Evolutionary conservation across 257 asterid species (phyloP), one percentile per base, ranked within the genome.

Genomic region (Craterostigma plantagineum): DNA sequence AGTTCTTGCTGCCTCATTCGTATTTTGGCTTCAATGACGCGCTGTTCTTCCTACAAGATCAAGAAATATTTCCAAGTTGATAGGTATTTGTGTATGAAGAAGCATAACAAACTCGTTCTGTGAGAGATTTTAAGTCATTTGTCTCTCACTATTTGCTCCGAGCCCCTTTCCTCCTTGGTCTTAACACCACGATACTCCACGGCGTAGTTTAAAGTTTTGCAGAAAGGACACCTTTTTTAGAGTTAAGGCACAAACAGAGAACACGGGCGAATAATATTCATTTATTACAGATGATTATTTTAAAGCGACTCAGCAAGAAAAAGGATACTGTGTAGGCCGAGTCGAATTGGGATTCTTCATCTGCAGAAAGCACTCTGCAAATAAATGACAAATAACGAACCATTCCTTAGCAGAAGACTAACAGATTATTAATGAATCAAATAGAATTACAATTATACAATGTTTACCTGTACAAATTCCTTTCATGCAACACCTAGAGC

Each of bases 261-360:
- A 23, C 30, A 23, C 30, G 6, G 30, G 30, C 6, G 4, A 6
- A 23, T 23, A 2, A 23, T 2, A 23, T 37, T 37, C n/a, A 8
- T 37, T 35, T 37, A 10, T 37, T 37, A 37, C 14, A 8, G 14
- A 8, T 13, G 51, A 52, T 37, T 1, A 48, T 11, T 45, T 6
- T 10, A 13, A 15, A 43, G n/a, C 35, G 30, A 38, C 42, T 17
- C 14, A 16, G 6, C 18, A 41, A 12, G 52, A 42, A 61, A 36
- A 43, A 75, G 99, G 99, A 90, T 83, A 83, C 96, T 90, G 96
- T 14, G 96, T 80, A 12, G 96, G 99, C 53, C 81, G 77, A 15
- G 86, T 64, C 17, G 96, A 75, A 67, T 77, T 83, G 52, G 99
- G 94, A 40, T 84, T 75, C 81, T 76, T 83, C 96, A 83, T 90